Conservation (phyloP, 2,329 filamentous ascomycete genomes). For the Fusarium nisikadoi region DNA sequence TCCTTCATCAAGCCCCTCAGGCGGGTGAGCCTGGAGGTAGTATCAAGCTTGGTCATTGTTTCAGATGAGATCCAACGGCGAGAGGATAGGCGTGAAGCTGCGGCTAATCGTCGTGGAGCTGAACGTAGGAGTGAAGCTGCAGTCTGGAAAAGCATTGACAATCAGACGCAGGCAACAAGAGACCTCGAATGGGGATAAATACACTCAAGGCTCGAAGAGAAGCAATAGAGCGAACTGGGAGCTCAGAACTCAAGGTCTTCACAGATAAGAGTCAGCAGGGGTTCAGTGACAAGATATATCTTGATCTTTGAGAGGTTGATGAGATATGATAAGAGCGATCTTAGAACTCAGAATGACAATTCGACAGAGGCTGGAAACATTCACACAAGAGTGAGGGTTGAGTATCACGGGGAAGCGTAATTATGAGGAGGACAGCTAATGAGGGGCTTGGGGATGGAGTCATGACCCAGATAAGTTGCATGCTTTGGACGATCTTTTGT, state of each 20-base stretch:
- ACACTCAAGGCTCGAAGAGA: conserved; percentile 8
- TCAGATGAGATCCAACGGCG: conserved; percentile 34
- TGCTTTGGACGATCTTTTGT: conserved; percentile 17
- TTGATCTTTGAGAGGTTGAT: background rate
- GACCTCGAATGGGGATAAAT: conserved; percentile 12
- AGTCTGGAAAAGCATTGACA: conserved; percentile 42
- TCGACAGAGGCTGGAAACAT: background rate
- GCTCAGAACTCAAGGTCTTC: conserved; percentile 8
- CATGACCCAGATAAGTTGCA: conserved; percentile 20
- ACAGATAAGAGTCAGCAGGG: conserved; percentile 3
- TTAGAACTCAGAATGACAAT: background rate
- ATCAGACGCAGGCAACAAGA: conserved; percentile 31
- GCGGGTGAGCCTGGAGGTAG: conserved; percentile 77
- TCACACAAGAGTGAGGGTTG: background rate
- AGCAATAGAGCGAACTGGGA: background rate
- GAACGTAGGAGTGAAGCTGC: conserved; percentile 37
- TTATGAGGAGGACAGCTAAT: conserved; percentile 13
- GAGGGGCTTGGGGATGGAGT: conserved; percentile 35
- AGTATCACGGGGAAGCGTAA: conserved; percentile 3
- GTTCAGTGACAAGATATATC: background rate
- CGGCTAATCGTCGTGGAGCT: conserved; percentile 27
- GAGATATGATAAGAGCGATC: background rate
- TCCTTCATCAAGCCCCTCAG: conserved; percentile 89
- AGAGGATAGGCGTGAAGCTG: conserved; percentile 13
- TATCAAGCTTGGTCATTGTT: conserved; percentile 69